Conservation (phyloP, 2,329 filamentous ascomycete species). For the Pezicula neosporulosa region DNA sequence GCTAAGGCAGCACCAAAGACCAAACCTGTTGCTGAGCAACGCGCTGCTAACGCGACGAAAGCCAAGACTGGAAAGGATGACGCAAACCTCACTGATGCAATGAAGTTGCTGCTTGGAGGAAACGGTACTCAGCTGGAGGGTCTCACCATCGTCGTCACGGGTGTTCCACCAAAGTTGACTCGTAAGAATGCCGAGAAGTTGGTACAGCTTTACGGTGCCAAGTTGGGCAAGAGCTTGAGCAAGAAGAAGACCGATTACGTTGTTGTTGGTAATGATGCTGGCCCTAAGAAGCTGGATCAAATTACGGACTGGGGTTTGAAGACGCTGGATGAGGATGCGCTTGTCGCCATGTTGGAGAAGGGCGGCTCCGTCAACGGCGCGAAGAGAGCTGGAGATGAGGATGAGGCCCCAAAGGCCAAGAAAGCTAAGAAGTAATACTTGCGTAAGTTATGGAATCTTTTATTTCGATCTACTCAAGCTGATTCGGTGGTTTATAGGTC, state of each 20-base stretch:
- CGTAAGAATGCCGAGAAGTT: slow-evolving; percentile 17
- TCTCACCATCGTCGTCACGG: slow-evolving; percentile 15
- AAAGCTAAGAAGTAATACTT: slow-evolving; percentile 12
- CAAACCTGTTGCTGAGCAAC: slow-evolving; percentile 17
- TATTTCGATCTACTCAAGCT: slow-evolving; percentile 10
- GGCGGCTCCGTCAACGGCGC: background rate
- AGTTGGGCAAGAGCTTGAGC: slow-evolving; percentile 15
- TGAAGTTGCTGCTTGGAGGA: slow-evolving; percentile 10
- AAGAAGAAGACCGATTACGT: slow-evolving; percentile 20
- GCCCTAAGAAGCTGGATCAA: slow-evolving; percentile 20
- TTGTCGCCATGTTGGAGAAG: slow-evolving; percentile 15
- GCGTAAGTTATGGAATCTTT: background rate
- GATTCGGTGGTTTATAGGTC: slow-evolving; percentile 1
- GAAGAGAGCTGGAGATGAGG: slow-evolving; percentile 10
- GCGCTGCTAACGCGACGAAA: slow-evolving; percentile 15
- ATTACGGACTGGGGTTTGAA: slow-evolving; percentile 13
- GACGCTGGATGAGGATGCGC: slow-evolving; percentile 13
- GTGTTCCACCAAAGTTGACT: slow-evolving; percentile 16
- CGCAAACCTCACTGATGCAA: slow-evolving; percentile 12
- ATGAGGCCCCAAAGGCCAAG: slow-evolving; percentile 12
- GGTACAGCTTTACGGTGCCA: slow-evolving; percentile 16
- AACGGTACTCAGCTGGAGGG: slow-evolving; percentile 9
- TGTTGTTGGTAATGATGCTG: slow-evolving; percentile 20
- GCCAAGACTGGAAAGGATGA: slow-evolving; percentile 3
- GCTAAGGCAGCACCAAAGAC: slow-evolving; percentile 15